Evolutionary conservation across 2,329 filamentous ascomycete species (phyloP), one percentile per base, ranked within the genome.

Genomic region (Harringtonia aguacate): DNA sequence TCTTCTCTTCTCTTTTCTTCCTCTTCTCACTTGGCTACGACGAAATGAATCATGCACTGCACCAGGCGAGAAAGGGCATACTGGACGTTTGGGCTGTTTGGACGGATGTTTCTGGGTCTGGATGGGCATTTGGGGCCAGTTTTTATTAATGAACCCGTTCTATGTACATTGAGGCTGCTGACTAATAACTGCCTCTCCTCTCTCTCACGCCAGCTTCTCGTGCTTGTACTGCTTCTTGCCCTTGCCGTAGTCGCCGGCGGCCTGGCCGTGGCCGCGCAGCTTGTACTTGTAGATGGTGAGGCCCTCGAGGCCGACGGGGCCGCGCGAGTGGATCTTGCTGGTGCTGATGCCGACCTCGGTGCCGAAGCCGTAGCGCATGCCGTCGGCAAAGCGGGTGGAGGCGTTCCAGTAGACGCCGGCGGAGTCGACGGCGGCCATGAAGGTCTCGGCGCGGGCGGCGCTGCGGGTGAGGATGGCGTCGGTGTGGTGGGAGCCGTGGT

Each of bases 291-390:
- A 95, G 50, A 97, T 97, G 60, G 87, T 95, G 61, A 98, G 65
- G 1, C 92, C 92, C 58, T 97, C 92, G 42, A 98, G 68, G 1
- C 92, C 92, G 7, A 98, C 92, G 0, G 92, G 92, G 0, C 92
- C 92, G 41, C 92, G 73, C 2, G 86, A 85, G 61, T 98, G 92
- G 51, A 98, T 95, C 70, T 97, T 98, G 70, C 95, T 98, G 40
- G 92, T 98, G 67, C 86, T 94, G 64, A 98, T 97, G 44, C 92
- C 92, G 21, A 98, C 92, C 66, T 98, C 92, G 0, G 92, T 97
- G 39, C 92, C 92, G 64, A 98, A 98, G 8, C 92, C 92, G 61
- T 94, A 97, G 35, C 92, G 76, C 84, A 94, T 95, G 8, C 92
- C 92, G 61, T 98, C 92, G 7, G 89, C 88, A 66, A 98, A 90